Conservation (phyloP, 495 filamentous ascomycete genomes). For the Terfezia boudieri region DNA sequence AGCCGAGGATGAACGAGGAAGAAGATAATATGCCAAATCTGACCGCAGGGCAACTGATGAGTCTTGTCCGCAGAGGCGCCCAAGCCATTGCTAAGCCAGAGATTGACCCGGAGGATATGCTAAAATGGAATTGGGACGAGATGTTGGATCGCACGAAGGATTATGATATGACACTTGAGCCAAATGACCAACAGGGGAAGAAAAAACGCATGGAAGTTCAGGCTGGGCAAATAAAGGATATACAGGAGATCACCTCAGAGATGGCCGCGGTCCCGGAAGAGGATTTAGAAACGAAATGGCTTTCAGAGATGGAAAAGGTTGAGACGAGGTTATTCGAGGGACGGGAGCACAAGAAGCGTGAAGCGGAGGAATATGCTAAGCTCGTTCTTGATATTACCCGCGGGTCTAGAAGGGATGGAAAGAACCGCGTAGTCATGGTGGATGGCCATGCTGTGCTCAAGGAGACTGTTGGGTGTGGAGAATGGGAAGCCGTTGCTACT, state of each 20-base stretch:
- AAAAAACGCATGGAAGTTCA: not conserved
- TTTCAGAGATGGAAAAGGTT: conserved; percentile 35
- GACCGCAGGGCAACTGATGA: conserved; percentile 31
- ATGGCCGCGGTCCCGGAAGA: conserved; percentile 20
- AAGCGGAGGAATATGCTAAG: conserved; percentile 9
- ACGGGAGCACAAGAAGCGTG: conserved; percentile 23
- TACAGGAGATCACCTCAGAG: conserved; percentile 21
- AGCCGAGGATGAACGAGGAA: conserved; percentile 17
- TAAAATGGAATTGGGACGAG: conserved; percentile 34
- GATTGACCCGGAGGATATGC: conserved; percentile 34
- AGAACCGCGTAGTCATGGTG: conserved; percentile 37
- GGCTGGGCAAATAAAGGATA: not conserved
- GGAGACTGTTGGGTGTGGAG: conserved; percentile 29
- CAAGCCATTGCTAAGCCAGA: conserved; percentile 31
- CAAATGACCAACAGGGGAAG: not conserved
- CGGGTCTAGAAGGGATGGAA: conserved; percentile 30
- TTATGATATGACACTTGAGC: conserved; percentile 16
- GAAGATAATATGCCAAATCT: conserved; percentile 31
- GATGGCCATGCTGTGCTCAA: conserved; percentile 38
- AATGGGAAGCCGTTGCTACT: conserved; percentile 37
- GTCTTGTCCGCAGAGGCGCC: conserved; percentile 33
- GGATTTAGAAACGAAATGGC: conserved; percentile 35
- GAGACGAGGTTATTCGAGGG: conserved; percentile 39
- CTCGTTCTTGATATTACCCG: conserved; percentile 27
- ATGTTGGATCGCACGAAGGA: conserved; percentile 36